Base-by-base conservation (phyloP, 73 alveolate species). In the Uronychia setigera region DNA sequence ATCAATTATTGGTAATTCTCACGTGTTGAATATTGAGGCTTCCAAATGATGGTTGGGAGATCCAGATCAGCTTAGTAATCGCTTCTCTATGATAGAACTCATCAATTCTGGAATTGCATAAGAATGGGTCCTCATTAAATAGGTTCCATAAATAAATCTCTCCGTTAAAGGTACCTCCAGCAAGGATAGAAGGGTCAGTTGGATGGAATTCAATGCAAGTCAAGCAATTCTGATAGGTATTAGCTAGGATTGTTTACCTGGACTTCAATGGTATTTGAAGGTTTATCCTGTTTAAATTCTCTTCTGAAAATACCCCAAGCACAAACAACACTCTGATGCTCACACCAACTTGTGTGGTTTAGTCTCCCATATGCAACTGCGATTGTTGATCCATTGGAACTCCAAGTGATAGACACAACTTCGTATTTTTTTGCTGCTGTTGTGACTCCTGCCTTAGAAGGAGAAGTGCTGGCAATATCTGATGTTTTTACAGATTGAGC, bases 11-110 rank as follows among this genome's bases (percentile, higher is more conserved):
- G 29, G 0, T 31, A 46, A 46, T 46, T 19, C 67, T 46, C 19
- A 46, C 67, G 19, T 46, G 67, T 19, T 46, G 67, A 46, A 46
- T 46, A 11, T 46, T 5, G 33, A 34, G 74, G 32, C 79, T 74
- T 31, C 80, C 60, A 32, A 82, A n/a, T 14, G 60, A 30, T 0
- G 60, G 28, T 46, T 82, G 82, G 26, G 33, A 74, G 28, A 92
- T 77, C 98, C 98, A 94, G 26, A 87, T 29, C 11, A 94, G 59
- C 59, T 86, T 57, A 29, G 96, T 94, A n/a, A 94, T 89, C 9
- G 95, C 89, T 83, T 94, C 98, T 89, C 98, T 88, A 74, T 94
- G 98, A 74, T 83, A 94, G 81, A 91, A 94, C 59, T 94, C 98
- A 83, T 94, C 98, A 28, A 92, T 82, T 31, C 89, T 79, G 1